Percentiles rank a stretch among this genome's conserved stretches.
Evolutionary conservation across 2,329 filamentous ascomycete species (phyloP).

Genomic region (Fusarium keratoplasticum): DNA sequence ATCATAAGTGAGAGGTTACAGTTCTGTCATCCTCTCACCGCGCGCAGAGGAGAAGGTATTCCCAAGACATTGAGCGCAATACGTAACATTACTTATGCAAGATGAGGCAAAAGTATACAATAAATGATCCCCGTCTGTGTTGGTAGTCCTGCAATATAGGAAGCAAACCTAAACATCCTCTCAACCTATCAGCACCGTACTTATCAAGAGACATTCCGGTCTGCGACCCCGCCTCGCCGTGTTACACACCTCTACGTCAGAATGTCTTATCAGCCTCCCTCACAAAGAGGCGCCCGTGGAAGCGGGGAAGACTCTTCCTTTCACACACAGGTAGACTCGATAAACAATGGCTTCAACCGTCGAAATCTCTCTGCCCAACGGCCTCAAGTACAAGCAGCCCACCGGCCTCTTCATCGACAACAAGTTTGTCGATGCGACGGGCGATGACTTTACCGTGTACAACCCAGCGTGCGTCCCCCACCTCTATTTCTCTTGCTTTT

Average conservation of each 20-base stretch:
- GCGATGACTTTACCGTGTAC: slow-evolving; percentile 8
- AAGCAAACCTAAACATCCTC: neutral
- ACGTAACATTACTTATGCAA: neutral
- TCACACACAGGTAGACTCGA: neutral
- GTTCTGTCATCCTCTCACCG: no score
- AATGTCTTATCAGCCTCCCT: neutral
- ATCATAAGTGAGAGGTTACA: no score
- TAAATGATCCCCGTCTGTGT: no score
- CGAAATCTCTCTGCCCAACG: slow-evolving; percentile 31
- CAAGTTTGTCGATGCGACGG: slow-evolving; percentile 25
- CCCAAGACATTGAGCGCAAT: neutral
- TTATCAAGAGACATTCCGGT: neutral
- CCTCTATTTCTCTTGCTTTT: neutral
- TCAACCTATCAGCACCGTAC: neutral
- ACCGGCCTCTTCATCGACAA: slow-evolving; percentile 39
- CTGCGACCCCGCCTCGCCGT: neutral
- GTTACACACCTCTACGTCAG: neutral
- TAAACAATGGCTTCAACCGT: slow-evolving; percentile 4
- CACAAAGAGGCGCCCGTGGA: neutral
- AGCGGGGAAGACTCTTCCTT: neutral
- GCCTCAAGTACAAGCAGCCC: slow-evolving; percentile 50
- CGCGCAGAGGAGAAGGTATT: neutral
- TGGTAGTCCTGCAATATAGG: neutral
- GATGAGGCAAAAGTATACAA: neutral
- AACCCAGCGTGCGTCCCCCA: slow-evolving; percentile 14